Evolutionary conservation across 1,284 basidiomycete species (phyloP), one percentile per base, ranked within the genome.

Genomic region (Irpex rosettiformis): DNA sequence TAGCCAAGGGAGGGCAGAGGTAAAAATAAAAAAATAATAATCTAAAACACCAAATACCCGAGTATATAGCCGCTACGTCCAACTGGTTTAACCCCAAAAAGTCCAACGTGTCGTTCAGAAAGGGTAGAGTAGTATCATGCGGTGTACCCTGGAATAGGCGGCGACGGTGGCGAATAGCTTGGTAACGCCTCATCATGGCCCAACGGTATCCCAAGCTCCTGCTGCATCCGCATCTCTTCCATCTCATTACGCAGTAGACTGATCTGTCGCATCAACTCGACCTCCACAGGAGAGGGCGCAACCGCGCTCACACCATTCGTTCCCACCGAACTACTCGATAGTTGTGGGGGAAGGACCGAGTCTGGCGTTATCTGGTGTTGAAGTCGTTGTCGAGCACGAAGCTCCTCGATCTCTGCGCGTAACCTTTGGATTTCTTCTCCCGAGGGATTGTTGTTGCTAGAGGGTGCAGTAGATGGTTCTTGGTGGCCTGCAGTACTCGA

Each of bases 161-260:
- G 54, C n/a, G 54, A 25, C 10, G 33, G 54, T 3, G 54, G 54
- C 22, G 54, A 55, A 47, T 55, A 55, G 16, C 42, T 40, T 4
- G 54, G 54, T 28, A 47, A 25, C n/a, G 33, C 43, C 43, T 45
- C 33, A 33, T 40, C 53, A 11, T 16, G n/a, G n/a, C 29, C 21
- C 18, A 30, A 8, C 16, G 5, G 22, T 21, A 18, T 43, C 2
- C 27, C 48, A 25, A 55, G 21, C 6, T 55, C 54, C 16, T 53
- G 49, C 49, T 58, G 56, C 49, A 28, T 25, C 33, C 52, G 51
- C 18, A 58, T 21, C n/a, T 21, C 16, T 16, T 40, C 52, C 57
- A 58, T 22, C 28, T 58, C 57, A 18, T 28, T 7, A 45, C 57
- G 57, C 40, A 58, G 27, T 2, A 21, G 1, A 6, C 27, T 10